Base-by-base conservation (phyloP, 2,329 filamentous ascomycete genomes). In the Corniculantispora saksenae region DNA sequence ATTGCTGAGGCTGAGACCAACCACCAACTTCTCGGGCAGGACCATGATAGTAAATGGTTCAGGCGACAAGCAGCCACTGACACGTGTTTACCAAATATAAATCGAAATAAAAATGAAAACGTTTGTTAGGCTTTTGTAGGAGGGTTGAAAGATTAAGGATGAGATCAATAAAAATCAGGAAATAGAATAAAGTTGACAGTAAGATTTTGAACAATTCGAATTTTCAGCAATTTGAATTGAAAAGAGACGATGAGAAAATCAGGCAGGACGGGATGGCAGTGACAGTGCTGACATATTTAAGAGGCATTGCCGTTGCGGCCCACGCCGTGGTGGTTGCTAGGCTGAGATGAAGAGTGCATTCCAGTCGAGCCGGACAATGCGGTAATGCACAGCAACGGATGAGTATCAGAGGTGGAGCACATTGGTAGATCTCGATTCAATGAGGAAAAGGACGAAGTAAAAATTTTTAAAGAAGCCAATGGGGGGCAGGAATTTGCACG, bases 331-430 rank as follows among this genome's bases (percentile, higher is more conserved):
- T 35, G 55, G 62, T 64, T 58, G 55, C 55, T 59, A 32, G 48
- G 74, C 75, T 67, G 70, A 66, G 67, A 53, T 71, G 72, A 75
- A 74, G 72, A 73, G 75, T 72, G 66, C 75, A 76, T 77, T 76
- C 75, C 75, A 72, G 66, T 66, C 50, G 47, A 45, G 12, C 32
- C 21, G 23, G 35, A 45, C 25, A 47, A 19, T 35, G 60, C 9
- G 27, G 27, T 61, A 47, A 47, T 38, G 50, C 43, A n/a, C 50
- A 45, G 60, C 51, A 55, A 63, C 51, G 40, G 43, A 48, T 15
- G 9, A 63, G 19, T 23, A 15, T 5, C 8, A 12, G 19, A 15
- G 27, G 59, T 29, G 58, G 58, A 21, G 58, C 38, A 61, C 2
- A 38, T 5, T 12, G 40, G 47, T 21, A 13, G 15, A 51, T 15